A percentile compares a stretch with the other conserved stretches of the same genome.
Evolutionary conservation across 495 filamentous ascomycete species (phyloP).

Genomic region (Aspergillus steynii): DNA sequence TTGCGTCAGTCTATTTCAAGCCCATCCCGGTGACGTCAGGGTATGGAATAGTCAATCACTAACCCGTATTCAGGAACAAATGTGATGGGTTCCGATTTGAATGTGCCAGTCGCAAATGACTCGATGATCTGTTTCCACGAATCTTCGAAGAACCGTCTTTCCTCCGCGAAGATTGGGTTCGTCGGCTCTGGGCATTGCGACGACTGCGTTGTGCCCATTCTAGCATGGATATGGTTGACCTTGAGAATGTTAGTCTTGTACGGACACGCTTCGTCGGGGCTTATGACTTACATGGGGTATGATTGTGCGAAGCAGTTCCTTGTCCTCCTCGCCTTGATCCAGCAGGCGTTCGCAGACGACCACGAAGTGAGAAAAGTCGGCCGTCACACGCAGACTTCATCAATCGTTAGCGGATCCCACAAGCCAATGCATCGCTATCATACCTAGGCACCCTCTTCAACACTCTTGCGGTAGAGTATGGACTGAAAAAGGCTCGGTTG

Average conservation of each 20-base stretch:
- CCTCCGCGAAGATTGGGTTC: conserved; percentile 24
- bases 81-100: conserved; percentile 16
- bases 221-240: conserved; percentile 31
- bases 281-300: conserved; percentile 25
- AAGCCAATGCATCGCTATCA: neutral
- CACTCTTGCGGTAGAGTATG: conserved; percentile 21
- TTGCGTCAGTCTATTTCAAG: neutral
- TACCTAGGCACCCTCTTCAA: conserved; percentile 28
- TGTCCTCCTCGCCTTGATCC: conserved; percentile 27
- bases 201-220: conserved; percentile 33
- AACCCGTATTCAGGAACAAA: conserved; percentile 37
- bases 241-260: conserved; percentile 4
- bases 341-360: conserved; percentile 27
- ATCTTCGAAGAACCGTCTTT: conserved; percentile 28
- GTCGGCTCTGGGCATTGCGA: conserved; percentile 32
- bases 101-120: conserved; percentile 11
- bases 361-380: conserved; percentile 34
- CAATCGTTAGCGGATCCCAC: neutral
- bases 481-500: conserved; percentile 29
- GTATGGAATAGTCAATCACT: neutral
- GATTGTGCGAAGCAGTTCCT: conserved; percentile 19
- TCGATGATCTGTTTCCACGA: conserved; percentile 26
- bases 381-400: conserved; percentile 24
- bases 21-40: neutral
- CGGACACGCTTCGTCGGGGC: neutral